Base-by-base conservation (phyloP, 495 filamentous ascomycete genomes). In the Tuber umbilicatum region DNA sequence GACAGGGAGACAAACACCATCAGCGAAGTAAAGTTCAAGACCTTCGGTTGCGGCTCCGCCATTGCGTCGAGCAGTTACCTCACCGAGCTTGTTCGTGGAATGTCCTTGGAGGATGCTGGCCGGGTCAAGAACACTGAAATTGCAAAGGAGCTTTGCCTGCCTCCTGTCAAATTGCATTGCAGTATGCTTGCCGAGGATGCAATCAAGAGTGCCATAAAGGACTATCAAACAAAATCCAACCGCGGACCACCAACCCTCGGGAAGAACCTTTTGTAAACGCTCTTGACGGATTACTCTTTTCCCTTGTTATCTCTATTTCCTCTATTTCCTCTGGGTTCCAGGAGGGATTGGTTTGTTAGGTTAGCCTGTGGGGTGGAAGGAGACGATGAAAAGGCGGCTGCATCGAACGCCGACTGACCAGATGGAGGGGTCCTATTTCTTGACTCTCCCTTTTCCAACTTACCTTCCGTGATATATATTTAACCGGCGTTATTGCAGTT, bases 131-230 rank as follows among this genome's bases (percentile, higher is more conserved):
- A 99, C 83, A 97, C 94, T 2, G 93, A 98, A 85, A 97, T 99
- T 84, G 80, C 96, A 35, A 94, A 94, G 87, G 96, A 99, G 85
- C 86, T 99, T 69, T 97, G 95, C 81, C 84, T 95, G 79, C 95
- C 95, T 21, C 95, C 95, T 60, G 95, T 99, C 70, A 99, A 99
- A 85, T 84, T 97, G 41, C 96, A 99, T 85, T 99, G 96, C 88
- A 97, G 94, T 74, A 97, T 99, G 92, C 90, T 99, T 74, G 96
- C 96, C 39, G 96, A 99, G 86, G 94, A 99, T 83, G 96, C 96
- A 75, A 97, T 99, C 89, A 97, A 97, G 85, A 94, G 93, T n/a
- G 96, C 96, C 74, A 97, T 98, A 84, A 91, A 90, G 72, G 94
- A 99, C 84, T 98, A 97, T 87, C 94, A 97, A 87, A 93, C 90